Evolutionary conservation across 2,329 filamentous ascomycete species (phyloP).

Genomic region (Paracoccidioides lutzii): DNA sequence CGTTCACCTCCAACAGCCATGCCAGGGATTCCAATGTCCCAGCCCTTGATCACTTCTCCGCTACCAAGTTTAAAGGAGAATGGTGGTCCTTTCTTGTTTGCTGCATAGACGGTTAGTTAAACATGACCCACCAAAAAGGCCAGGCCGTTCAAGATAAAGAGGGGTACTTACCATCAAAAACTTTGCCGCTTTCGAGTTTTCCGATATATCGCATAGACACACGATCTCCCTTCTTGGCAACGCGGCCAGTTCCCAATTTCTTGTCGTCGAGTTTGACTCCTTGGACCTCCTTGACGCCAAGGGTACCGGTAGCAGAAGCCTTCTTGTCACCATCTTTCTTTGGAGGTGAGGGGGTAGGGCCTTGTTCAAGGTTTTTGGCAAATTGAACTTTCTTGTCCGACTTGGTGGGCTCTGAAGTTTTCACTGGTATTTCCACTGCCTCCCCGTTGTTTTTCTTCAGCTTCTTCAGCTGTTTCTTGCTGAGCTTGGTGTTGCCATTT

Average conservation of each 20-base stretch:
- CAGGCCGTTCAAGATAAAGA: background rate
- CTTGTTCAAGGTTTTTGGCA: conserved; percentile 96
- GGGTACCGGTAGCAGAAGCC: conserved; percentile 42
- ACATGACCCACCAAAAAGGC: background rate
- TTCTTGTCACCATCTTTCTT: conserved; percentile 32
- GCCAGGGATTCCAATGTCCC: conserved; percentile 87
- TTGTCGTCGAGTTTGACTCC: conserved; percentile 93
- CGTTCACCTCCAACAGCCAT: conserved; percentile 92
- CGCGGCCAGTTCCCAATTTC: conserved; percentile 73
- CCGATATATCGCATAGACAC: conserved; percentile 96
- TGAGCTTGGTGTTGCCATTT: conserved; percentile 60
- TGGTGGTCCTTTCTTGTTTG: conserved; percentile 98
- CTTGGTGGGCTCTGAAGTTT: conserved; percentile 46
- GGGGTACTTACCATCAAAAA: conserved; percentile 71
- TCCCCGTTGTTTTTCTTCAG: conserved; percentile 98
- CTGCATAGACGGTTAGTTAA: conserved; percentile 31
- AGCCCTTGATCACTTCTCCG: conserved; percentile 96
- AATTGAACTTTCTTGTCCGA: conserved; percentile 95
- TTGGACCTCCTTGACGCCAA: conserved; percentile 65
- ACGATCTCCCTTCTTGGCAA: conserved; percentile 78
- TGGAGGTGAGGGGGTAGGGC: conserved; percentile 58
- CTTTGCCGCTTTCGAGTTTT: conserved; percentile 86
- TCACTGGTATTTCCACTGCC: conserved; percentile 47
- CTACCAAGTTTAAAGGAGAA: conserved; percentile 91
- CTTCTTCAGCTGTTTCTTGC: conserved; percentile 97